Evolutionary conservation across 805 yeast species (phyloP).

Genomic region (Schwanniomyces sp.): DNA sequence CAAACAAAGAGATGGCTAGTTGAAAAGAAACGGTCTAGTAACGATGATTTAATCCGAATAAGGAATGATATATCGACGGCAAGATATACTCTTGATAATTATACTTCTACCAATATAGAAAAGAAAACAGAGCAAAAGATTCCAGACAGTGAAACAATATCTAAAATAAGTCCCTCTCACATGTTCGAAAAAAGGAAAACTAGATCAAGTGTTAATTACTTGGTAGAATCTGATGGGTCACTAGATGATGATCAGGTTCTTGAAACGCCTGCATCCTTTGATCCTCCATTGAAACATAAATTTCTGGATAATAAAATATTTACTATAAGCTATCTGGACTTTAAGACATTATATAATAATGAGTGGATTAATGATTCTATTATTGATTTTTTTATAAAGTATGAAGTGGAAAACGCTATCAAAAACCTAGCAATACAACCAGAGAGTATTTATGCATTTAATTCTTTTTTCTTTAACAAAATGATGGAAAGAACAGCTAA

Average conservation of each 20-base stretch:
- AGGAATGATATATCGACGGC: constrained; percentile 3
- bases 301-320: constrained; percentile 57
- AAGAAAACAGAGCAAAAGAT: not conserved
- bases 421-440: constrained; percentile 16
- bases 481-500: constrained; percentile 36
- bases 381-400: constrained; percentile 79
- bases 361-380: constrained; percentile 90
- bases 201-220: constrained; percentile 2
- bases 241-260: not conserved
- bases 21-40: constrained; percentile 2
- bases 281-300: constrained; percentile 45
- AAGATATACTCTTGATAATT: not conserved
- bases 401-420: constrained; percentile 44
- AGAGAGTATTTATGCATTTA: constrained; percentile 58
- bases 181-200: constrained; percentile 2
- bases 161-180: not conserved
- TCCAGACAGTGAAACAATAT: not conserved
- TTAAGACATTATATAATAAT: constrained; percentile 71
- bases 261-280: constrained; percentile 41
- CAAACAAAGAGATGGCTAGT: constrained; percentile 6
- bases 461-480: constrained; percentile 80
- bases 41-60: constrained; percentile 6
- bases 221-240: not conserved
- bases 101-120: not conserved
- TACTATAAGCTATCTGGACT: constrained; percentile 67